These are phyloP conservation scores for Oryza longistaminata DNA, from an alignment of 176 grass and related monocot species.

Conservation along the genomic window DNA sequence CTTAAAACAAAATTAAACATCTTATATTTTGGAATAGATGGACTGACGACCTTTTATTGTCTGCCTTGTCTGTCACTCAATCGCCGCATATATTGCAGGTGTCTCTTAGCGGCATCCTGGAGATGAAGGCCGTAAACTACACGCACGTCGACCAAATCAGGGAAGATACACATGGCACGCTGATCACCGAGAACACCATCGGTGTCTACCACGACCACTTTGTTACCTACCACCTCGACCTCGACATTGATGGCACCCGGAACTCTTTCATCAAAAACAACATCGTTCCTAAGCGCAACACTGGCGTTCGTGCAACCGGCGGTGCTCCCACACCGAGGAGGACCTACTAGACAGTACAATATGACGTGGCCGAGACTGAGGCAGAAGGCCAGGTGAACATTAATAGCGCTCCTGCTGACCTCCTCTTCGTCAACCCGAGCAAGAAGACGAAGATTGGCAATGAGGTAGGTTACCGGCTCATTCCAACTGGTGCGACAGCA, in stretches of 20 bases:
- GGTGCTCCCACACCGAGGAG: constrained; percentile 35
- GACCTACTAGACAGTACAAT: constrained; percentile 71
- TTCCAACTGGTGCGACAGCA: constrained; percentile 42
- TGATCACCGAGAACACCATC: constrained; percentile 70
- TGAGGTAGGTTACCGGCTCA: constrained; percentile 57
- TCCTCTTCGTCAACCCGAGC: constrained; percentile 63
- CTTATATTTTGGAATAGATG: no score
- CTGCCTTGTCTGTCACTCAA: no score
- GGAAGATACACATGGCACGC: constrained; percentile 43
- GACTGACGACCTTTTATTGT: no score
- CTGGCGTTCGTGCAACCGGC: constrained; percentile 34
- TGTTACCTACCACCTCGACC: constrained; percentile 67
- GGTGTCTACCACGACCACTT: constrained; percentile 88
- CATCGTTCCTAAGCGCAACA: background rate
- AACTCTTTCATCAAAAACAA: constrained; percentile 78
- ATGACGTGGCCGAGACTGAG: constrained; percentile 62
- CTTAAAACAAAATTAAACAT: no score
- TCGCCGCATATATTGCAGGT: constrained; percentile 32
- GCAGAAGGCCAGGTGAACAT: constrained; percentile 50
- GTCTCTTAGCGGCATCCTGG: constrained; percentile 56
- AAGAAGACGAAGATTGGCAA: constrained; percentile 64
- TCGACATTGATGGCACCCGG: constrained; percentile 69
- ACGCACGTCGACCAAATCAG: constrained; percentile 46
- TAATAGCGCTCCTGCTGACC: background rate
- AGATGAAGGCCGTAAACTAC: constrained; percentile 59